Percentiles rank a stretch among this genome's conserved stretches.
These are phyloP conservation scores for Sphaerulina vaccinii DNA, from an alignment of 2,329 filamentous ascomycete genomes.

Conservation along the genomic window DNA sequence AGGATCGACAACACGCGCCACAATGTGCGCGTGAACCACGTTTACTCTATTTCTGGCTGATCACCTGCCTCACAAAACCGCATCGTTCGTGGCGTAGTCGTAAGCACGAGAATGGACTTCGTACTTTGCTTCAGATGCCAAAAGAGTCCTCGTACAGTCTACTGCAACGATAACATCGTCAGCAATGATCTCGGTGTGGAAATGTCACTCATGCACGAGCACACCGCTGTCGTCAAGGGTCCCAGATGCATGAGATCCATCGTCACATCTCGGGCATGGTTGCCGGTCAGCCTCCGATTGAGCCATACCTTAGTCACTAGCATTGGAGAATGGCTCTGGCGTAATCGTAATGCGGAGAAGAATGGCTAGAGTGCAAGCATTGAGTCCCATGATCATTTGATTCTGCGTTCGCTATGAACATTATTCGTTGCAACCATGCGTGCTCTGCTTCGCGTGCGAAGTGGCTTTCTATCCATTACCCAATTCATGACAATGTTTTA, in stretches of 20 bases:
- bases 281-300: slow-evolving; percentile 1
- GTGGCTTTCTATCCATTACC: slow-evolving; percentile 11
- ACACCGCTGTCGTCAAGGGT: not conserved
- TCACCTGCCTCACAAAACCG: not conserved
- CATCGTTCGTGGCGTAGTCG: too few relatives aligned
- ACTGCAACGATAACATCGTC: not conserved
- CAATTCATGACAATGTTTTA: slow-evolving; percentile 9
- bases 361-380: slow-evolving; percentile 12
- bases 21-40: too few relatives aligned
- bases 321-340: slow-evolving; percentile 6
- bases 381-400: slow-evolving; percentile 9
- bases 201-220: not conserved
- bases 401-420: slow-evolving; percentile 6
- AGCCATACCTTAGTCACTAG: too few relatives aligned
- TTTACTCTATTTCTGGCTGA: slow-evolving; percentile 3
- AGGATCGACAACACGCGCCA: slow-evolving; percentile 8
- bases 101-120: not conserved
- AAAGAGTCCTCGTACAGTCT: not conserved
- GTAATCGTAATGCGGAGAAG: slow-evolving; percentile 10
- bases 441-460: slow-evolving; percentile 6
- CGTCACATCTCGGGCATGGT: not conserved
- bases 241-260: not conserved
- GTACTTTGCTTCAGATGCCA: not conserved
- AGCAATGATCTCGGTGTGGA: not conserved
- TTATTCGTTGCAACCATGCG: slow-evolving; percentile 6